These are phyloP conservation scores for Prunus fruticosa DNA, from an alignment of 306 rosid species.

Conservation along the genomic window DNA sequence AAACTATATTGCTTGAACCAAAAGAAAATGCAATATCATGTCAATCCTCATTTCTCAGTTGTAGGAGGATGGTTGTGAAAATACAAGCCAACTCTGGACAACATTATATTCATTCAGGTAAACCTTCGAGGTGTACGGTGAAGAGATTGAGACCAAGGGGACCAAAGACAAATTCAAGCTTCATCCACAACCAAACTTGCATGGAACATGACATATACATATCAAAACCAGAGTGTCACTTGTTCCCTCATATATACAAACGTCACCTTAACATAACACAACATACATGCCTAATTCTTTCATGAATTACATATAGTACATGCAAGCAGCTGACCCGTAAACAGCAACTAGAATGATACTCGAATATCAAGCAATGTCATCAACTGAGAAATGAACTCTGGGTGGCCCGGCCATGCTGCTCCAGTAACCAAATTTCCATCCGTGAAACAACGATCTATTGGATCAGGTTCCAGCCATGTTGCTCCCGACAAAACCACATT, in stretches of 20 bases:
- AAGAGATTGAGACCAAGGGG: too few species aligned
- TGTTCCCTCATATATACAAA: neutral
- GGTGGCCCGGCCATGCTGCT: conserved; percentile 88
- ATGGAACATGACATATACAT: too few species aligned
- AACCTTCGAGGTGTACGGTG: too few species aligned
- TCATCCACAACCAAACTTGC: too few species aligned
- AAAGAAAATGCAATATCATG: too few species aligned
- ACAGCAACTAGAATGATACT: conserved; percentile 46
- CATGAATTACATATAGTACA: neutral
- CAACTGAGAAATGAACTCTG: conserved; percentile 79
- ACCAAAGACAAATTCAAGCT: too few species aligned
- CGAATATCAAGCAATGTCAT: conserved; percentile 60
- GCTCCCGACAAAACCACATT: conserved; percentile 67
- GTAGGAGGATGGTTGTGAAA: too few species aligned
- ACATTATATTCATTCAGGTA: too few species aligned
- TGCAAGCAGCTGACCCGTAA: neutral
- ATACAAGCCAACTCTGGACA: too few species aligned
- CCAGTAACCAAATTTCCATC: conserved; percentile 85
- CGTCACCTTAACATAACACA: neutral
- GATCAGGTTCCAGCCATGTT: conserved; percentile 87
- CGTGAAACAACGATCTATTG: conserved; percentile 75
- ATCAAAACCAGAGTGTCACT: neutral
- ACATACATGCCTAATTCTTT: neutral
- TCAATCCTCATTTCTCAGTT: too few species aligned
- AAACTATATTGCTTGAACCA: too few species aligned